Conservation (phyloP, 164 flowering plant species). For the Euptelea pleiosperma region DNA sequence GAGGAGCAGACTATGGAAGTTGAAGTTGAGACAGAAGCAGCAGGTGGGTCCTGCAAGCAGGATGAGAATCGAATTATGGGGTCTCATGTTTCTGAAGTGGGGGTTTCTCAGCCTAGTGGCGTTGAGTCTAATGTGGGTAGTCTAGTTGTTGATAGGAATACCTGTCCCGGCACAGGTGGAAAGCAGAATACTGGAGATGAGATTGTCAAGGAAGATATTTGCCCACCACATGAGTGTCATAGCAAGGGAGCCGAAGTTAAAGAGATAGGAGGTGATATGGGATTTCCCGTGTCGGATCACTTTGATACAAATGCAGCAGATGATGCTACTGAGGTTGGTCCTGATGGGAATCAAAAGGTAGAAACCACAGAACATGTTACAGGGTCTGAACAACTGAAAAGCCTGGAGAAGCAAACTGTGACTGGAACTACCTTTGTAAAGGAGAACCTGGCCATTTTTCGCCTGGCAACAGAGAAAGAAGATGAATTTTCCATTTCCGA, state of each 20-base stretch:
- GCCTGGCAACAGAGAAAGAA: constrained; percentile 15
- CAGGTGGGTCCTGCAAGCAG: neutral
- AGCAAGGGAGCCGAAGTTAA: constrained; percentile 2
- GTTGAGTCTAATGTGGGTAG: neutral
- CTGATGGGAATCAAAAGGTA: neutral
- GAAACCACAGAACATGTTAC: neutral
- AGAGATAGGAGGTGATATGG: constrained; percentile 2
- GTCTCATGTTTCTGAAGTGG: neutral
- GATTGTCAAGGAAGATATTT: constrained; percentile 2
- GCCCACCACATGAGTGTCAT: neutral
- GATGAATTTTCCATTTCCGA: constrained; percentile 42
- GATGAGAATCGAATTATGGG: neutral
- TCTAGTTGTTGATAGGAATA: constrained; percentile 7
- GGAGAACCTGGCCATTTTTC: neutral
- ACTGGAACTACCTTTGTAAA: neutral
- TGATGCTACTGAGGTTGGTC: constrained; percentile 6
- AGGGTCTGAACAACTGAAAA: neutral
- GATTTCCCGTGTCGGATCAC: neutral
- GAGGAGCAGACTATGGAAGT: neutral
- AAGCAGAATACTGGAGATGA: neutral
- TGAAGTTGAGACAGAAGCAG: neutral
- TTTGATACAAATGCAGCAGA: neutral
- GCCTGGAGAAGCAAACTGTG: no score
- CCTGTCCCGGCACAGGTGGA: constrained; percentile 1
- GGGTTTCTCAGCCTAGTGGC: neutral